Evolutionary conservation across 2,329 filamentous ascomycete species (phyloP), one percentile per base, ranked within the genome.

Genomic region (Fusarium anguioides): DNA sequence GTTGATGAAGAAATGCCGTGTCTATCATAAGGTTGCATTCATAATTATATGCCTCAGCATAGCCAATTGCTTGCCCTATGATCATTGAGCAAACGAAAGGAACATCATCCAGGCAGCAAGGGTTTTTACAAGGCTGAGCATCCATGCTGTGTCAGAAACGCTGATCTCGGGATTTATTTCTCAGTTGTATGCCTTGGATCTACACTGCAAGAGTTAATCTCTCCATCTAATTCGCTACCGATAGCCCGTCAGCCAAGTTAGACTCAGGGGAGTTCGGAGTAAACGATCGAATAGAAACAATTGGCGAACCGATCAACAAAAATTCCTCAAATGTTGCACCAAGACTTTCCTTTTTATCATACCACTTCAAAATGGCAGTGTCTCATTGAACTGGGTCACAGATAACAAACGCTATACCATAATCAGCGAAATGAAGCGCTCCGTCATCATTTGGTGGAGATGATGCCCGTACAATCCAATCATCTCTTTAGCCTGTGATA

Each of bases 391-490:
- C 29, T 29, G 33, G 31, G 10, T 33, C 44, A 15, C n/a, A n/a
- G n/a, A n/a, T 9, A 29, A 17, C 21, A 3, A 8, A 20, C 21
- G 35, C 65, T 69, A 68, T 66, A 12, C 65, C 51, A 11, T 63
- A 62, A 29, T 18, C 7, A 56, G 65, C 9, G 40, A 40, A 42
- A 68, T 42, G 39, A 18, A n/a, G 65, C 65, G 65, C 65, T 59
- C 47, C 26, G 29, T 48, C 18, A 59, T 57, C 46, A n/a, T 44
- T 18, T 41, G 18, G 42, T 53, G 49, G 44, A 48, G 42, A 42
- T 8, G 23, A 35, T 23, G 7, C 6, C 6, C 5, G 3, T 5
- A 3, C 18, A 24, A 5, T 37, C 60, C 63, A 66, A 66, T 66
- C 39, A 62, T 42, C 27, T 42, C 27, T 33, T 21, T 58, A 14